Base-by-base conservation (phyloP, 1,139 yeast genomes). In the Scheffersomyces cryptocercus region DNA sequence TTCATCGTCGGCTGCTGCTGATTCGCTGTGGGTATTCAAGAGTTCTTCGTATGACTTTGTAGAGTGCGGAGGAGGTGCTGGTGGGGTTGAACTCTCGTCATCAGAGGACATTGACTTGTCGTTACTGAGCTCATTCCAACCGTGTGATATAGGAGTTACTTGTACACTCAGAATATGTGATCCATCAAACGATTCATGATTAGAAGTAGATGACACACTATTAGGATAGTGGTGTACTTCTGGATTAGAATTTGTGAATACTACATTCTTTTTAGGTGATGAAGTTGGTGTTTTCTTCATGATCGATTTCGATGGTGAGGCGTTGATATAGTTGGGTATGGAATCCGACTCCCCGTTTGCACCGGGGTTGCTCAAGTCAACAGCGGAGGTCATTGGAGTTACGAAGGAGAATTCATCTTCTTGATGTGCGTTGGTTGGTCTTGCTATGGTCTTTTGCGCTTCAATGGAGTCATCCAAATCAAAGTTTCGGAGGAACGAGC, bases 201-300 rank as follows among this genome's bases (percentile, higher is more conserved):
- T 35, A 8, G 38, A 29, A 20, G 26, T 20, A 1, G 28, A 35
- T 13, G 15, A 41, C 8, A 15, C 37, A 12, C 33, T 39, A 14
- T 31, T 20, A 8, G 35, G 35, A 35, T 71, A 73, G 41, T 61
- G 73, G 48, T 70, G 75, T 15, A 73, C 55, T 49, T 70, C 65
- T 3, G 75, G 75, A 12, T 54, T 58, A 4, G 64, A 49, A 43
- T 50, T 52, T 6, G 67, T 64, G 45, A 73, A 73, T 2, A 66
- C 78, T 8, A 73, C 78, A 37, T 58, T 64, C 47, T 72, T 73
- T 45, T 65, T 67, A 4, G 77, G 77, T 1, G 76, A 69, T 11
- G 55, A 47, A 5, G 52, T 51, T 1, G 65, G 56, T 3, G 64
- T 52, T 42, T 64, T 66, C 47, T 65, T 70, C 73, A 74, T 67